Evolutionary conservation across 2,329 filamentous ascomycete genomes (phyloP), one percentile per base, ranked within the genome.

Genomic region (Sporothrix inflata): DNA sequence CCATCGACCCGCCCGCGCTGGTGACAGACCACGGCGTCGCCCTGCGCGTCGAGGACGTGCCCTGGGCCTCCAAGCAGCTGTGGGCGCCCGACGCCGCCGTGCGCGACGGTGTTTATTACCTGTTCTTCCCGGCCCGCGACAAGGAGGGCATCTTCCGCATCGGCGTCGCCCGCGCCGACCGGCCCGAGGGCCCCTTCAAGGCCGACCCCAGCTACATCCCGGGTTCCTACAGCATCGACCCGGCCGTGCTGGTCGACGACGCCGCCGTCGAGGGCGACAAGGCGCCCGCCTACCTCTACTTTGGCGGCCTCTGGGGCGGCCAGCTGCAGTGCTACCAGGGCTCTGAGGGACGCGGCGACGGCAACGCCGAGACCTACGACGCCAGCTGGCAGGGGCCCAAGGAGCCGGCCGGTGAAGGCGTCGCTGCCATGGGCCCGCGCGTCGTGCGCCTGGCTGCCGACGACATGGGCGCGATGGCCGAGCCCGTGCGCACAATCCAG

Each of bases 271-370:
- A 87, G 60, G 66, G 38, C 21, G 72, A 73, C 27, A 51, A 24
- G 16, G 65, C 65, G n/a, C 72, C 72, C 7, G 74, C 69, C 19
- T 92, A 92, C 78, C 79, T 92, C 53, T 94, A 94, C 81, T 94
- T 94, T 76, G 92, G 92, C 60, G 92, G 92, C 0, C 86, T 94
- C 27, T 94, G 92, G 92, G 92, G 92, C 72, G 92, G 92, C 0
- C 92, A 94, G 81, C 83, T 94, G 75, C 91, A 94, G 80, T 94
- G 91, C 83, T 94, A 92, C 87, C 84, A 85, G 75, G 81, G 65
- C 45, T 27, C 42, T 45, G 65, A 21, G 3, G 65, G 65, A 24
- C 65, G 19, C 27, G 51, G 63, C 30, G 80, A 85, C 74, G 81
- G 82, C 73, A 55, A 55, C 30, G 61, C 71, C 27, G 71, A 70